phyloP scores from a whole-genome alignment of 2,329 filamentous ascomycete genomes.

The Cytospora chrysosperma region DNA sequence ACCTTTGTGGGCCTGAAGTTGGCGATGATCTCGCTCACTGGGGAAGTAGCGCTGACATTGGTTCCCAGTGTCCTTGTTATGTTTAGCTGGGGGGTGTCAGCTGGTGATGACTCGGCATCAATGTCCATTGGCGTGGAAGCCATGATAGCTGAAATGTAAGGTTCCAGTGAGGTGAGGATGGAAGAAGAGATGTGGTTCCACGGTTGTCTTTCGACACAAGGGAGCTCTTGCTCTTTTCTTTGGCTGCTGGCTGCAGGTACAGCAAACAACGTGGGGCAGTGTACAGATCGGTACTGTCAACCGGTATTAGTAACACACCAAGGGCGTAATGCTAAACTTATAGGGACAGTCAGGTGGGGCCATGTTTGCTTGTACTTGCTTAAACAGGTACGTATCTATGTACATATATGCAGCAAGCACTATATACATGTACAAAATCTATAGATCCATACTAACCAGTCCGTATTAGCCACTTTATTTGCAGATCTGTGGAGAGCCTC shows the following conservation, averaged over 20 bases:
- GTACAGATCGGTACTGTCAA: not conserved
- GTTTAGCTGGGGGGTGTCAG: conserved; percentile 44
- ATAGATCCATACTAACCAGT: too few relatives aligned
- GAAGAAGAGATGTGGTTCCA: not conserved
- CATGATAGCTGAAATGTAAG: conserved; percentile 36
- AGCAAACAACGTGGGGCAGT: conserved; percentile 5
- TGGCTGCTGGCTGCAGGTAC: conserved; percentile 14
- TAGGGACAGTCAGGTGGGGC: not conserved
- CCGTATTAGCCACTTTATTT: too few relatives aligned
- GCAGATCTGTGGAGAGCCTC: not conserved
- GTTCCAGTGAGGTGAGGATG: not conserved
- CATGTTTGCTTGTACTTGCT: too few relatives aligned
- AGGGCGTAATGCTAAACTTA: not conserved
- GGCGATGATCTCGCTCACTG: conserved; percentile 74
- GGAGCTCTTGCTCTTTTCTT: not conserved
- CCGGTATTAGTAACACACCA: too few relatives aligned
- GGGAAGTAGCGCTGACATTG: conserved; percentile 52
- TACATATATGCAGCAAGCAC: too few relatives aligned
- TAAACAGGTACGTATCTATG: too few relatives aligned
- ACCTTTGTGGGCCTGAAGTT: conserved; percentile 81
- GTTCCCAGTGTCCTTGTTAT: conserved; percentile 48
- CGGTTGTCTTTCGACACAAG: not conserved
- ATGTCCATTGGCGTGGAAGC: conserved; percentile 58
- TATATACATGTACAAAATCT: too few relatives aligned
- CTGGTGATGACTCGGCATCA: conserved; percentile 44